Evolutionary conservation across 164 flowering plant species (phyloP), one percentile per base, ranked within the genome.

Genomic region (Tetracentron sinense): DNA sequence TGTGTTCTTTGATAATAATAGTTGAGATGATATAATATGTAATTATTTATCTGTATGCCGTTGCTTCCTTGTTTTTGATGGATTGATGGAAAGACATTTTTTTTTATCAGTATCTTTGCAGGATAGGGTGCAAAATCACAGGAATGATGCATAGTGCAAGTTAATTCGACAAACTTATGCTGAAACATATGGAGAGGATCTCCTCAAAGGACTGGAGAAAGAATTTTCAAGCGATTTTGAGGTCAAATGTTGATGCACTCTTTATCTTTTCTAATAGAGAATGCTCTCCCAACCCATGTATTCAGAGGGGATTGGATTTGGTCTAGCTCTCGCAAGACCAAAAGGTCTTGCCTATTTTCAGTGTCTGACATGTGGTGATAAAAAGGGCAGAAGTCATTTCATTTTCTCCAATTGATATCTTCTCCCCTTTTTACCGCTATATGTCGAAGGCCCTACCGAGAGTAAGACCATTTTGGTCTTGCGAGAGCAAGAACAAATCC

Each of bases 61-160:
- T n/a, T n/a, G n/a, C n/a, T n/a, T n/a, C n/a, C n/a, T n/a, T n/a
- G n/a, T n/a, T n/a, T n/a, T n/a, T n/a, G 2, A 33, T 12, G 44
- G 14, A 29, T 28, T 15, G 21, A 54, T 56, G 19, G 7, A 48
- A 21, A 22, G 38, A 7, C 2, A 22, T n/a, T n/a, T n/a, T n/a
- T 50, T 50, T 21, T 57, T 58, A 11, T 67, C 21, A 55, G 58
- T 67, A 6, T n/a, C 50, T 58, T 47, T 77, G 67, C 77, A 90
- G 95, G 95, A 64, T 88, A 89, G 89, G 95, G 95, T 62, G 88
- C 93, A n/a, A 77, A 88, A 81, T 61, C 97, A 85, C 65, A 75
- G 95, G 62, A 83, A 79, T 72, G 83, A 89, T n/a, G 72, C 63
- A 31, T 92, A 90, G 58, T 79, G 89, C 53, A 77, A 72, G 55